Evolutionary conservation across 2,329 filamentous ascomycete genomes (phyloP), one percentile per base, ranked within the genome.

Genomic region (Fusarium equiseti): DNA sequence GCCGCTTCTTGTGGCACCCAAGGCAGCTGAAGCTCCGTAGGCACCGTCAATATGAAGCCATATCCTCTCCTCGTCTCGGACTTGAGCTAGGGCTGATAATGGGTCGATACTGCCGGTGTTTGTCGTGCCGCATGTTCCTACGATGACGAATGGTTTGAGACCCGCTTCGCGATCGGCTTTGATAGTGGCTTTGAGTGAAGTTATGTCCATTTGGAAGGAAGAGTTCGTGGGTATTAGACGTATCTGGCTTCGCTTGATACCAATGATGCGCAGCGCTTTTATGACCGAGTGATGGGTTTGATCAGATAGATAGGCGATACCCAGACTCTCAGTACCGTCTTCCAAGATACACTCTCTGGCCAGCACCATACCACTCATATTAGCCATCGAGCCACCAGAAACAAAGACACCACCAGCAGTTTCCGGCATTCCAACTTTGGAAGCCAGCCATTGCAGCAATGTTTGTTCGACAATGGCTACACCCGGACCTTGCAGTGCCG

Each of bases 41-140:
- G 63, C 61, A 3, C 63, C 63, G n/a, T 66, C 63, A 0, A 66
- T 52, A 8, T 66, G 63, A 26, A 66, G 63, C 63, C 63, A 66
- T 8, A 66, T 46, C 1, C n/a, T 52, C 20, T 66, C 62, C 0
- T 65, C 40, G 0, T 65, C 45, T 4, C 63, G 40, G 1, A 65
- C 8, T 15, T 52, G 27, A 11, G 61, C 45, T 6, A 66, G 22
- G 4, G 10, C 52, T 1, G 16, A 9, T 8, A 66, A 24, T 0
- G 61, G 53, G 31, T 65, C 63, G 11, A 60, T 43, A 3, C 40
- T 60, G 4, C 60, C 63, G 0, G 63, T 66, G 8, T 65, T 65
- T 31, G 63, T 65, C 5, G 63, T 65, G 3, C 60, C 63, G 6
- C 63, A 65, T 13, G 63, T 60, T 1, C 26, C 63, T 1, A 65